Conservation (phyloP, 352 stramenopile species). For the Globisporangium alternatum region DNA sequence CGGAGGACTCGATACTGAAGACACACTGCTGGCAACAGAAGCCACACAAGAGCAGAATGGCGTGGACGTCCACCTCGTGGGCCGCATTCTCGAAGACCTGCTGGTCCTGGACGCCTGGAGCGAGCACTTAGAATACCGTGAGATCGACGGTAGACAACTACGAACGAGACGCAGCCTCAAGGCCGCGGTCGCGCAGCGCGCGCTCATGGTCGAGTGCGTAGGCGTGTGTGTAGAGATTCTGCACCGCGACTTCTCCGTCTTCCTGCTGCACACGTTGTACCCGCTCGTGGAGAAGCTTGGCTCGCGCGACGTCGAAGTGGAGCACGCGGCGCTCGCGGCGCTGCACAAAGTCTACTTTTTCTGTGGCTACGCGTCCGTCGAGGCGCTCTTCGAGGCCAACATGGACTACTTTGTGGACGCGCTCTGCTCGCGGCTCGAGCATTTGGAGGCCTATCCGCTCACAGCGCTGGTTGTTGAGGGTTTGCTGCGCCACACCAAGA, state of each 20-base stretch:
- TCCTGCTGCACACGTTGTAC: slow-evolving; percentile 75
- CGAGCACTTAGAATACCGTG: slow-evolving; percentile 19
- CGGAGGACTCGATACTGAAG: slow-evolving; percentile 1
- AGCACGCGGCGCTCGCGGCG: slow-evolving; percentile 65
- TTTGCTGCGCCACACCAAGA: slow-evolving; percentile 55
- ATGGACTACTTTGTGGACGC: slow-evolving; percentile 90
- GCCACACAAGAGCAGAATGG: not conserved
- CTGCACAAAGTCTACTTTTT: slow-evolving; percentile 66
- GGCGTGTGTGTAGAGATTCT: slow-evolving; percentile 71
- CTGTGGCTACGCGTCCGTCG: slow-evolving; percentile 50
- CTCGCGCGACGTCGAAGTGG: slow-evolving; percentile 50
- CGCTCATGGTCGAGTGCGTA: slow-evolving; percentile 74
- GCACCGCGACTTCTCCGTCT: slow-evolving; percentile 42
- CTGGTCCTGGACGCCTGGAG: slow-evolving; percentile 46
- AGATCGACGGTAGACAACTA: not conserved
- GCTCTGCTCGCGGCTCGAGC: slow-evolving; percentile 62
- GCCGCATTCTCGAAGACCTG: slow-evolving; percentile 74
- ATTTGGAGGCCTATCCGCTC: slow-evolving; percentile 65
- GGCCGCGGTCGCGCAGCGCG: slow-evolving; percentile 35
- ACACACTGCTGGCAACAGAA: not conserved
- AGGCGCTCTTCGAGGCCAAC: slow-evolving; percentile 69
- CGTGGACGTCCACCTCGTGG: slow-evolving; percentile 65
- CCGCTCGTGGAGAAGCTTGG: slow-evolving; percentile 84
- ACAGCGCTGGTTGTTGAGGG: slow-evolving; percentile 77
- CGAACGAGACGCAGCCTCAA: slow-evolving; percentile 14